Conservation (phyloP, 495 filamentous ascomycete species). For the Aspergillus homomorphus region DNA sequence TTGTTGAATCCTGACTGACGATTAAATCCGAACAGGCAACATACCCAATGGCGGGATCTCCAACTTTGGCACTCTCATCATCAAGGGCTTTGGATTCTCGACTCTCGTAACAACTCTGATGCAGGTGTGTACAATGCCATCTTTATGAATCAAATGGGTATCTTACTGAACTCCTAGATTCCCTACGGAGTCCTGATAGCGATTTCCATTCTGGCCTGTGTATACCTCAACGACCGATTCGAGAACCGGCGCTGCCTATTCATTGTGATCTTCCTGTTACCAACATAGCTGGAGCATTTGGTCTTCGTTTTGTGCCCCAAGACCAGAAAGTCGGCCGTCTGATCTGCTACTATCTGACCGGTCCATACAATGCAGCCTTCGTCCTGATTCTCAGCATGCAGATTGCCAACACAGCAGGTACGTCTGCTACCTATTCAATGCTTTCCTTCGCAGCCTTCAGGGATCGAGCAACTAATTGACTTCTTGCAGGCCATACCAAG, state of each 20-base stretch:
- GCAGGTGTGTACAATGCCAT: conserved; percentile 29
- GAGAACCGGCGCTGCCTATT: conserved; percentile 55
- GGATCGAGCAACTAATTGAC: neutral
- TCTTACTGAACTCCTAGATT: conserved; percentile 36
- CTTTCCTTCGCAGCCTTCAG: too few relatives aligned
- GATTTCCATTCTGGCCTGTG: conserved; percentile 54
- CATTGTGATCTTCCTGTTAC: conserved; percentile 51
- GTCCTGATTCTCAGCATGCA: conserved; percentile 57
- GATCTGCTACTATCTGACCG: conserved; percentile 56
- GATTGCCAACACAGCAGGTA: conserved; percentile 53
- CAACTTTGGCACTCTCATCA: conserved; percentile 61
- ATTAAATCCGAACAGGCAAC: conserved; percentile 27
- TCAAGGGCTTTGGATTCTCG: conserved; percentile 59
- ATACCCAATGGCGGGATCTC: conserved; percentile 51
- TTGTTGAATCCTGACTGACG: neutral
- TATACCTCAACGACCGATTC: conserved; percentile 56
- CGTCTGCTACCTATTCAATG: neutral
- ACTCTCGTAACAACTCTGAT: conserved; percentile 49
- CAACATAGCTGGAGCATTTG: conserved; percentile 56
- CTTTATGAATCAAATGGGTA: conserved; percentile 18
- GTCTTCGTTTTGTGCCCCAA: conserved; percentile 49
- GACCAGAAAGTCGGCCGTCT: conserved; percentile 48
- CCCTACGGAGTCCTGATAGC: conserved; percentile 58
- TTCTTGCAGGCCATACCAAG: conserved; percentile 53
- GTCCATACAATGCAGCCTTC: conserved; percentile 59